Evolutionary conservation across 2,329 filamentous ascomycete species (phyloP).

Genomic region (Trichophyton benhamiae): DNA sequence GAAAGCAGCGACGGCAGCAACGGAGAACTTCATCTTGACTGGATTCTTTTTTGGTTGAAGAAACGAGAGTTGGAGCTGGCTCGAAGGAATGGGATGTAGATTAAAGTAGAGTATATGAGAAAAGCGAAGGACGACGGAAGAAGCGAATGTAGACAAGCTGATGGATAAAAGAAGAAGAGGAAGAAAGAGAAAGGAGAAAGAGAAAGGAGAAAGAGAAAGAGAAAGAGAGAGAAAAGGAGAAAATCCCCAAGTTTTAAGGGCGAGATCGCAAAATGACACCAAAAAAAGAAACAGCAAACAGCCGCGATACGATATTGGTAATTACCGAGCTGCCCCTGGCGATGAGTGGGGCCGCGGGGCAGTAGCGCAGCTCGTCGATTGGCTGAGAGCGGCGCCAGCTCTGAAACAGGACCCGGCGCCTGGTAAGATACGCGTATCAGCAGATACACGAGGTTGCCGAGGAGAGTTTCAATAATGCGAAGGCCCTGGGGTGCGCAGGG

Average conservation of each 20-base stretch:
- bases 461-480: constrained; percentile 2
- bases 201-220: neutral
- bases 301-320: neutral
- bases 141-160: neutral
- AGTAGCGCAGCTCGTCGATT: neutral
- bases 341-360: neutral
- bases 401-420: neutral
- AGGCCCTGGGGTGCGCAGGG: neutral
- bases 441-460: neutral
- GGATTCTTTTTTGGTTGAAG: neutral
- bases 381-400: neutral
- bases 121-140: neutral
- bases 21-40: constrained; percentile 26
- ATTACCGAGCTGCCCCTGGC: constrained; percentile 1
- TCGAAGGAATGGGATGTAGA: neutral
- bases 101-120: neutral
- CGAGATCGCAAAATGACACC: neutral
- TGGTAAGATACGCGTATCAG: neutral
- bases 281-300: neutral
- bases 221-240: neutral
- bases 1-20: constrained; percentile 31
- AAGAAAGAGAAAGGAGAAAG: neutral
- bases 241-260: neutral
- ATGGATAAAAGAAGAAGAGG: too few relatives aligned
- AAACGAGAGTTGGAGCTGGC: too few relatives aligned